phyloP scores from a whole-genome alignment of 345 rosid genomes.

The Salix koriyanagi region DNA sequence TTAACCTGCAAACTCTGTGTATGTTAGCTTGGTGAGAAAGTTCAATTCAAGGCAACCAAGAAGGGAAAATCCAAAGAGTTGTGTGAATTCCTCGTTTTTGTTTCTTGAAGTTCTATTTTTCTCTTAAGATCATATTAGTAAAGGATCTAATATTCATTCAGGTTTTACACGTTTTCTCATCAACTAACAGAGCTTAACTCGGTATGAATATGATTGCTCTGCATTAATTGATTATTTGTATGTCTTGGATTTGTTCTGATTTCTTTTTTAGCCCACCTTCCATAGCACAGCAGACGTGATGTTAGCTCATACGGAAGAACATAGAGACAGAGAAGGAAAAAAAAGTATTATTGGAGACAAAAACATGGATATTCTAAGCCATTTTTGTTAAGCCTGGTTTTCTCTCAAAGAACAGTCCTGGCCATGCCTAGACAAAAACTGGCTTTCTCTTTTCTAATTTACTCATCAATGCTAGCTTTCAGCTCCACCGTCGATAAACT shows the following conservation, averaged over 20 bases:
- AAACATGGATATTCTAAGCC: background rate
- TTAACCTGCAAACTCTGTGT: background rate
- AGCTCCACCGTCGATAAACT: background rate
- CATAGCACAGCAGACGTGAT: background rate
- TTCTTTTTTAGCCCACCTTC: background rate
- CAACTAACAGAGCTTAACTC: background rate
- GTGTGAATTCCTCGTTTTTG: background rate
- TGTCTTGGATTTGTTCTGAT: background rate
- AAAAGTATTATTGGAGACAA: background rate
- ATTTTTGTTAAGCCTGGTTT: background rate
- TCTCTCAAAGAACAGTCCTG: background rate
- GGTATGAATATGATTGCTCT: no score
- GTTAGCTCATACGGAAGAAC: background rate
- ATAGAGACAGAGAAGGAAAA: background rate
- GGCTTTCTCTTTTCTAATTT: no score
- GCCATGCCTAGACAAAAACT: background rate
- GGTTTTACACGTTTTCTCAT: background rate
- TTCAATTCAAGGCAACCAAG: background rate
- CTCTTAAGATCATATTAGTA: background rate
- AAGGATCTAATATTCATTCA: background rate
- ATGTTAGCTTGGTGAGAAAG: background rate
- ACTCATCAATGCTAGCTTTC: background rate
- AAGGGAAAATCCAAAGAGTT: background rate
- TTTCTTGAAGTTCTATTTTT: background rate
- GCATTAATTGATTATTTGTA: background rate